Conservation (phyloP, 2,329 filamentous ascomycete species). For the Fusarium solani-melongenae region DNA sequence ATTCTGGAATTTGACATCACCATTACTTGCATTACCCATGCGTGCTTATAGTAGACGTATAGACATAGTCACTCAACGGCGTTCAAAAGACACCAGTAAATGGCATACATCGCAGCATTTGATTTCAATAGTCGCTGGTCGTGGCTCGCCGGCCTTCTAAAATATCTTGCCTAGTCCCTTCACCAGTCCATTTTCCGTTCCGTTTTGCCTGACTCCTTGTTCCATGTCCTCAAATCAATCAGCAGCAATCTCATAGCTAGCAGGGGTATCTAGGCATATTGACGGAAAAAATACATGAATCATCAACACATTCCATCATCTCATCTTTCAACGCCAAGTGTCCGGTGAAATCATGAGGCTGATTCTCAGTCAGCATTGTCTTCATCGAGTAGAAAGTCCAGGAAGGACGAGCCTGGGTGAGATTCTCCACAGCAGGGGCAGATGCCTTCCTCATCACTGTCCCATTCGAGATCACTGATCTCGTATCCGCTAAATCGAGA, state of each 20-base stretch:
- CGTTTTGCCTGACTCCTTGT: background rate
- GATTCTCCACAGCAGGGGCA: conserved; percentile 56
- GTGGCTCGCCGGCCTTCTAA: conserved; percentile 9
- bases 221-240: conserved; percentile 24
- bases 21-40: background rate
- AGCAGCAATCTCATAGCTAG: conserved; percentile 32
- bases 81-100: background rate
- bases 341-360: conserved; percentile 29
- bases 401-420: conserved; percentile 50
- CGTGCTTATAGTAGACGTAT: conserved; percentile 8
- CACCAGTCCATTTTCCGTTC: conserved; percentile 3
- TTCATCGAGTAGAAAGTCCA: conserved; percentile 46
- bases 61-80: background rate
- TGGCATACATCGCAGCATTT: background rate
- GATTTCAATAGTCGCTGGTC: background rate
- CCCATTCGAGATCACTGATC: conserved; percentile 47
- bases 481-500: conserved; percentile 53
- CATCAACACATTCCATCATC: conserved; percentile 13
- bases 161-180: conserved; percentile 5
- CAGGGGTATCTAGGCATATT: conserved; percentile 44
- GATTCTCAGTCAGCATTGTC: conserved; percentile 41
- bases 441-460: conserved; percentile 50
- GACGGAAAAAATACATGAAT: conserved; percentile 30
- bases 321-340: conserved; percentile 18
- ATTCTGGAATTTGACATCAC: conserved; percentile 31